phyloP scores from a whole-genome alignment of 805 yeast species.

The Clavispora carvajalis region DNA sequence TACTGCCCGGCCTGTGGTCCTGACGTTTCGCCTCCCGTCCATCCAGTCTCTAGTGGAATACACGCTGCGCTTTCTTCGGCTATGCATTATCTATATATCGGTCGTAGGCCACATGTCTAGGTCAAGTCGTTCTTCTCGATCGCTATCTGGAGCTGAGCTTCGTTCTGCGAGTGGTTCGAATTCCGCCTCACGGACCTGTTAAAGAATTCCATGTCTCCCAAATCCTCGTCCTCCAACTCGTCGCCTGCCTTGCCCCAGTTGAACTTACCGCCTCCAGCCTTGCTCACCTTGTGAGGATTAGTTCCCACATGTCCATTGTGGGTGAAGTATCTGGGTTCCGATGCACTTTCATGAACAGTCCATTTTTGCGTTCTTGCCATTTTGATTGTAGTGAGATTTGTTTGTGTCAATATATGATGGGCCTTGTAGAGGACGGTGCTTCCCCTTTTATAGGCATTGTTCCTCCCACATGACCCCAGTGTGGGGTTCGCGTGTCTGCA shows the following conservation, averaged over 20 bases:
- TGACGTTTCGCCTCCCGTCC: no score
- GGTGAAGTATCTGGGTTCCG: conserved; percentile 69
- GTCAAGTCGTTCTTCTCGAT: conserved; percentile 13
- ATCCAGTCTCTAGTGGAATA: no score
- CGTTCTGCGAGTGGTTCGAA: conserved; percentile 35
- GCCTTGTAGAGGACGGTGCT: background rate
- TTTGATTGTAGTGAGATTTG: background rate
- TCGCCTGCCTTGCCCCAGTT: conserved; percentile 88
- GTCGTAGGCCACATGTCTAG: background rate
- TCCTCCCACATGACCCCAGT: background rate
- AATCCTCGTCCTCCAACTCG: conserved; percentile 57
- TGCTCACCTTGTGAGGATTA: conserved; percentile 74
- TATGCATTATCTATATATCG: background rate
- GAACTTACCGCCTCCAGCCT: conserved; percentile 78
- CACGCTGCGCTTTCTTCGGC: no score
- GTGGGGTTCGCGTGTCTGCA: background rate
- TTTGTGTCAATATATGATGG: background rate
- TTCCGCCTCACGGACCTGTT: conserved; percentile 31
- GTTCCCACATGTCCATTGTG: conserved; percentile 65
- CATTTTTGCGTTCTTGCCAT: conserved; percentile 82
- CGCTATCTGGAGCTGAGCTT: conserved; percentile 21
- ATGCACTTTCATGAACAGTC: conserved; percentile 58
- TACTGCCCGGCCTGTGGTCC: no score
- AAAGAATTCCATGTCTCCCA: conserved; percentile 8
- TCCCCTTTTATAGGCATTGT: background rate